Evolutionary conservation across 2,329 filamentous ascomycete genomes (phyloP).

Genomic region (Thermoascus crustaceus): DNA sequence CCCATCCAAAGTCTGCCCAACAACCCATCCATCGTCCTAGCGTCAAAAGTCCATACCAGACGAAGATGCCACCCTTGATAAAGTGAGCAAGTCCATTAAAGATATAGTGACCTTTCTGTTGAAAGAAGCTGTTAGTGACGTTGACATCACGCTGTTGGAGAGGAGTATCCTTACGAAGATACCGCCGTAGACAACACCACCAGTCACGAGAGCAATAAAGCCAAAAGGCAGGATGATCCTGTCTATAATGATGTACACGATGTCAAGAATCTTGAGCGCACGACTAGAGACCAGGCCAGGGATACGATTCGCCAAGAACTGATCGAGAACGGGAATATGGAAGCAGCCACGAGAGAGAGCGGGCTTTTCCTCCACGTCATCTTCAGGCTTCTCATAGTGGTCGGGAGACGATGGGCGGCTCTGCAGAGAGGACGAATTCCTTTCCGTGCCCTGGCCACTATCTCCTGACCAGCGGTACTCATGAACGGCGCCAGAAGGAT

Average conservation of each 20-base stretch:
- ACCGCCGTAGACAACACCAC: slow-evolving; percentile 68
- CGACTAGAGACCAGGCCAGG: slow-evolving; percentile 49
- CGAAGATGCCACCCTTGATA: slow-evolving; percentile 90
- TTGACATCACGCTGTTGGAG: neutral
- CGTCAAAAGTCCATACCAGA: slow-evolving; percentile 83
- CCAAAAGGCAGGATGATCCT: slow-evolving; percentile 70
- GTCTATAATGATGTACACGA: slow-evolving; percentile 62
- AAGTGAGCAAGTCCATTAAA: slow-evolving; percentile 88
- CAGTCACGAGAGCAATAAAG: slow-evolving; percentile 63
- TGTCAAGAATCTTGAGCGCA: slow-evolving; percentile 49
- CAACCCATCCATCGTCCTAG: slow-evolving; percentile 84
- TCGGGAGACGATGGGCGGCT: slow-evolving; percentile 58
- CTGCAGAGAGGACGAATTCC: slow-evolving; percentile 57
- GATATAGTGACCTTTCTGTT: slow-evolving; percentile 57
- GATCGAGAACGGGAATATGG: slow-evolving; percentile 39
- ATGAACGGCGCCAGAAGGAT: slow-evolving; percentile 27
- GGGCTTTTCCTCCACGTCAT: slow-evolving; percentile 36
- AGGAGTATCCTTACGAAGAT: slow-evolving; percentile 61
- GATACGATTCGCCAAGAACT: slow-evolving; percentile 47
- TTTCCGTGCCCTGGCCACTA: slow-evolving; percentile 67
- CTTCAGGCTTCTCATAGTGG: slow-evolving; percentile 40
- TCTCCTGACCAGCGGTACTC: slow-evolving; percentile 58
- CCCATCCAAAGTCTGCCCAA: slow-evolving; percentile 87
- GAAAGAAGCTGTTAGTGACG: slow-evolving; percentile 2
- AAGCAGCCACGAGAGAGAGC: slow-evolving; percentile 33